Conservation (phyloP, 1,284 basidiomycete species). For the Somion occarium region DNA sequence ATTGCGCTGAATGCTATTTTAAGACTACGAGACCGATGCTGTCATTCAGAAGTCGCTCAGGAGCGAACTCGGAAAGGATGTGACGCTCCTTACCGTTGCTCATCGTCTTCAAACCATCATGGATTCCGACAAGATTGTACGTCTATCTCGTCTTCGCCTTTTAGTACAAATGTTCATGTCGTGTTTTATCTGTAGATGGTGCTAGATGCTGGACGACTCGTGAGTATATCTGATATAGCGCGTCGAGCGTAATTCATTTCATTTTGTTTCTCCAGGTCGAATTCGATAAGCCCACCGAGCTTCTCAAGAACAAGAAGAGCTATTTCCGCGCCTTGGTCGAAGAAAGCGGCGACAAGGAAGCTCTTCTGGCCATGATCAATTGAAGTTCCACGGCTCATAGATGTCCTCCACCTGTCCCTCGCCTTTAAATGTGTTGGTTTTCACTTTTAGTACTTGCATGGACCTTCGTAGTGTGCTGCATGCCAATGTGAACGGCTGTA, state of each 20-base stretch:
- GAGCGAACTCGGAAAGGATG: constrained; percentile 43
- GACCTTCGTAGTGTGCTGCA: no score
- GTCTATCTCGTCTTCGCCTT: constrained; percentile 11
- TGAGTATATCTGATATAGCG: constrained; percentile 16
- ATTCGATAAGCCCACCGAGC: constrained; percentile 53
- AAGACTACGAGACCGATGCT: constrained; percentile 51
- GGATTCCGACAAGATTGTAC: constrained; percentile 42
- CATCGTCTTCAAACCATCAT: constrained; percentile 69
- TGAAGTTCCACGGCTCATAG: no score
- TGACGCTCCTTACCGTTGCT: constrained; percentile 61
- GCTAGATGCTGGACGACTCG: constrained; percentile 1
- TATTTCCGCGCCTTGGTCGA: constrained; percentile 55
- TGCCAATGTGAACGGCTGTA: no score
- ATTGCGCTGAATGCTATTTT: not conserved
- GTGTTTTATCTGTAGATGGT: constrained; percentile 9
- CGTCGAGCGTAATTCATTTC: not conserved
- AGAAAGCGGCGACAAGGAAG: constrained; percentile 47
- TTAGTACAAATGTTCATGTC: not conserved
- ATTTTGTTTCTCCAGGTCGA: constrained; percentile 36
- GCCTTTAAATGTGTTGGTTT: no score
- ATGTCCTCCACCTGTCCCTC: no score
- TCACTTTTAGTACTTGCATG: no score
- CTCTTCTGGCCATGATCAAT: constrained; percentile 40
- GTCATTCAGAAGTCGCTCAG: constrained; percentile 55
- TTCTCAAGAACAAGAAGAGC: constrained; percentile 49